Evolutionary conservation across 1,139 yeast species (phyloP).

Genomic region (Debaryomycetaceae sp.): DNA sequence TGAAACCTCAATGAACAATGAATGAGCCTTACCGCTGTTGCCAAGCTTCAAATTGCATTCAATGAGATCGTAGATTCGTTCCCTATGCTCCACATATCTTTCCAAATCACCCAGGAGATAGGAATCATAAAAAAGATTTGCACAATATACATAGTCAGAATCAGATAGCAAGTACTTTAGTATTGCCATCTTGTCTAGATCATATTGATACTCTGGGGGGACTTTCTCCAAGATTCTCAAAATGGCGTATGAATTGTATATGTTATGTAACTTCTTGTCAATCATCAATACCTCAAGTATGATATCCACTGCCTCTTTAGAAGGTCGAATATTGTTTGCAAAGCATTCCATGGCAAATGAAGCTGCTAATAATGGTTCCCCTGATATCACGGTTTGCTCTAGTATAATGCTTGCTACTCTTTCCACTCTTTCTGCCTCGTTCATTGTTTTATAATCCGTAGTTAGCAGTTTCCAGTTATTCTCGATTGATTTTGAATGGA

Average conservation of each 20-base stretch:
- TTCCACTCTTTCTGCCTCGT: background rate
- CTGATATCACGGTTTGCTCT: slow-evolving; percentile 12
- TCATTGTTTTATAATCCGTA: background rate
- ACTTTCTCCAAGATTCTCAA: slow-evolving; percentile 6
- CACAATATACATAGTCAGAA: slow-evolving; percentile 9
- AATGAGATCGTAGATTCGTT: slow-evolving; percentile 5
- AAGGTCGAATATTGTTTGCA: slow-evolving; percentile 2
- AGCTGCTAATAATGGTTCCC: slow-evolving; percentile 23
- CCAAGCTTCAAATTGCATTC: slow-evolving; percentile 9
- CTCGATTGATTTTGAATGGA: background rate
- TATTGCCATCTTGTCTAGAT: slow-evolving; percentile 8
- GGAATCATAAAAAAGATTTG: slow-evolving; percentile 13
- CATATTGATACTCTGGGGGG: slow-evolving; percentile 5
- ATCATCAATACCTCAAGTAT: slow-evolving; percentile 9
- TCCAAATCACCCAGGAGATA: slow-evolving; percentile 1
- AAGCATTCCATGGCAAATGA: slow-evolving; percentile 12
- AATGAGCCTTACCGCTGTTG: slow-evolving; percentile 7
- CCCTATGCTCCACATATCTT: background rate
- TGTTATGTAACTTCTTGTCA: slow-evolving; percentile 6
- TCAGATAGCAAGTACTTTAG: slow-evolving; percentile 7
- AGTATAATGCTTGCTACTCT: slow-evolving; percentile 8
- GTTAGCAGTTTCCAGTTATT: background rate
- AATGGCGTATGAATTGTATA: slow-evolving; percentile 7
- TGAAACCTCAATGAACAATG: background rate
- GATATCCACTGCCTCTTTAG: slow-evolving; percentile 3